Base-by-base conservation (phyloP, 306 rosid genomes). In the Ceratonia siliqua region DNA sequence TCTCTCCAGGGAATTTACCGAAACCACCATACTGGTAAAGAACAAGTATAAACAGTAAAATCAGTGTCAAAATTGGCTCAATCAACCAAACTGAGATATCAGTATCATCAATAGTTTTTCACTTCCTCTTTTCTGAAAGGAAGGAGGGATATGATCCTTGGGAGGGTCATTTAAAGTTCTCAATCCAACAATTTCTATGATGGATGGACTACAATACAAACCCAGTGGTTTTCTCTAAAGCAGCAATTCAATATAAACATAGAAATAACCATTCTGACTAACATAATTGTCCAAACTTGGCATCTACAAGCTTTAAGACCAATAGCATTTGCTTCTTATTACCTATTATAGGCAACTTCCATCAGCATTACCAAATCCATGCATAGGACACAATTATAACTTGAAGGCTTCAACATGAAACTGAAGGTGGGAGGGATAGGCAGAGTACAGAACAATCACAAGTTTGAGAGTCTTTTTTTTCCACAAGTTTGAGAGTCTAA, bases 11-110 rank as follows among this genome's bases (percentile, higher is more conserved):
- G 50, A 83, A 85, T 89, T 94, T 94, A 62, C 94, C 79, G 88
- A 92, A 92, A 70, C 99, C 97, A 56, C 98, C 99, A 76, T 82
- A 90, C 99, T 94, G 83, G 17, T 62, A 41, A 72, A 71, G 41
- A 85, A 70, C 77, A 81, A 36, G 82, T 18, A 68, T 18, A 30
- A 71, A 79, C 74, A 57, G 33, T 56, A 25, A 38, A 48, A 68
- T 61, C 70, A 83, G 61, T 77, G 73, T 55, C 57, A 41, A 53
- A 73, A 24, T 35, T 69, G 48, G 39, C 33, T n/a, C 32, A 66
- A 66, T 48, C 14, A 62, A 58, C 62, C 25, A 62, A 38, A 15
- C 48, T 39, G 8, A 42, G n/a, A 56, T 68, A 27, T 35, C 49
- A 36, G 10, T 18, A 67, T 66, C 45, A 70, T 28, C 18, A 35